phyloP scores from a whole-genome alignment of 345 rosid species.

The Salix suchowensis region DNA sequence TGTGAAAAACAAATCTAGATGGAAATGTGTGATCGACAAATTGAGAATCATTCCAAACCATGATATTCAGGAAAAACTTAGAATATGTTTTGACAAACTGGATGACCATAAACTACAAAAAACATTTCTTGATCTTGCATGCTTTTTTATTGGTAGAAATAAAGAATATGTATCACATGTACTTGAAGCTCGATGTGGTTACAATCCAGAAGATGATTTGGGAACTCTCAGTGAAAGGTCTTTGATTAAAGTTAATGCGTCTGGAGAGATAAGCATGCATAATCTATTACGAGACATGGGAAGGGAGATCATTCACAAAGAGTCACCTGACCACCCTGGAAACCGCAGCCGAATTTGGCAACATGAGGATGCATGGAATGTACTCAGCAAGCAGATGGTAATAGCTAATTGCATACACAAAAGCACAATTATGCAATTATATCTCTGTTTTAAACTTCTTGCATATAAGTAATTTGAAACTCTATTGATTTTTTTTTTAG shows the following conservation, averaged over 20 bases:
- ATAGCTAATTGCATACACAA: background rate
- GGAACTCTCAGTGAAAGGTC: background rate
- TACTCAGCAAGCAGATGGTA: background rate
- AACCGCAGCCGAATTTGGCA: background rate
- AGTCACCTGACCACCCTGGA: background rate
- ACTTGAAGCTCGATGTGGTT: background rate
- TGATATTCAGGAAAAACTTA: background rate
- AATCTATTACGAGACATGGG: no score
- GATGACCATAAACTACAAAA: background rate
- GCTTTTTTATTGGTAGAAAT: background rate
- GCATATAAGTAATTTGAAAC: no score
- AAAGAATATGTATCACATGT: background rate
- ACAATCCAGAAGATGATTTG: background rate
- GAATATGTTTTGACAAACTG: background rate
- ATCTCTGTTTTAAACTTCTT: no score
- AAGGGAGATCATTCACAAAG: no score
- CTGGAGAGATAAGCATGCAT: no score
- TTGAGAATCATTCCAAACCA: background rate
- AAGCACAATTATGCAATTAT: no score
- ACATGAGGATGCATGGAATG: background rate
- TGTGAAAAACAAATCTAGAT: background rate
- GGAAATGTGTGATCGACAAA: background rate
- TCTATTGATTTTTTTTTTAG: no score
- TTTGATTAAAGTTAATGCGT: no score
- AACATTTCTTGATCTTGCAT: background rate